Evolutionary conservation across 2,329 filamentous ascomycete species (phyloP).

Genomic region (Fusarium succisae): DNA sequence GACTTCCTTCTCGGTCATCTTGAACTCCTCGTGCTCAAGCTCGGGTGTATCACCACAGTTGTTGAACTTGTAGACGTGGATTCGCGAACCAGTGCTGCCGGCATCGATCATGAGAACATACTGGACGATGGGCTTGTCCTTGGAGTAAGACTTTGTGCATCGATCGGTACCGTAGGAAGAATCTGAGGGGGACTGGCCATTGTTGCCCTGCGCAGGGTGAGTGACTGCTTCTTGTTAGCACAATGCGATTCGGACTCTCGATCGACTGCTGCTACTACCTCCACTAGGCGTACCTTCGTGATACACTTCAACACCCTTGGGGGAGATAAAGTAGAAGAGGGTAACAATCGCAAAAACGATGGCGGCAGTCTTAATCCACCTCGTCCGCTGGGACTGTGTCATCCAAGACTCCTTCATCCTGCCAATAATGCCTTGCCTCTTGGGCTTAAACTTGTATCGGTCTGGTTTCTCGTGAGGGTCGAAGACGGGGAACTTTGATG

Average conservation of each 20-base stretch:
- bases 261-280: constrained; percentile 18
- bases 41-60: constrained; percentile 97
- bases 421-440: constrained; percentile 59
- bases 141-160: constrained; percentile 85
- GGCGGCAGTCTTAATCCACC: constrained; percentile 72
- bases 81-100: constrained; percentile 95
- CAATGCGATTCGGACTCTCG: background rate
- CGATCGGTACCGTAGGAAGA: constrained; percentile 72
- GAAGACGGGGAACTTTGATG: constrained; percentile 62
- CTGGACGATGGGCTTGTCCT: constrained; percentile 92
- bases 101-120: constrained; percentile 99
- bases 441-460: constrained; percentile 63
- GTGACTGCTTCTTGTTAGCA: constrained; percentile 35
- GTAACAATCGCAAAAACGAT: constrained; percentile 68
- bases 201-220: constrained; percentile 35
- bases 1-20: constrained; percentile 88
- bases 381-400: constrained; percentile 71
- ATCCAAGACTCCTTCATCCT: constrained; percentile 67
- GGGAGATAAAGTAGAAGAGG: constrained; percentile 71
- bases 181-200: constrained; percentile 66
- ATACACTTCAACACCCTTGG: constrained; percentile 65
- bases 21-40: constrained; percentile 90
- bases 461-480: constrained; percentile 73
- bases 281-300: constrained; percentile 51
- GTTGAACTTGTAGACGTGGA: constrained; percentile 99